Evolutionary conservation across 306 rosid species (phyloP).

Genomic region (Myrica gale): DNA sequence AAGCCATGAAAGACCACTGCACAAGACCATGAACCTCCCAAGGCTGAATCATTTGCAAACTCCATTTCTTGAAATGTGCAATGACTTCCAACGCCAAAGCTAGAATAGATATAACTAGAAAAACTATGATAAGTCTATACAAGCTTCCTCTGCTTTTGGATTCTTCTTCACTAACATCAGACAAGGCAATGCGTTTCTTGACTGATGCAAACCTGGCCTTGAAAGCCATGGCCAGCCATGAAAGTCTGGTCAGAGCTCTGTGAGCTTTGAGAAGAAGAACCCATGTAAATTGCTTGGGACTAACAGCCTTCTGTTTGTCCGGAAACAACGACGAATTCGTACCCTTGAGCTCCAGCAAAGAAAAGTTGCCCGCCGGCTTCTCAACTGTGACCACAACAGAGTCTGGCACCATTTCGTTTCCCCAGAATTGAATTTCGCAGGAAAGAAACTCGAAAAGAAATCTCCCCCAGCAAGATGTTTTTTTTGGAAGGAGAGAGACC

Average conservation of each 20-base stretch:
- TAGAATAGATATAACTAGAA: slow-evolving; percentile 59
- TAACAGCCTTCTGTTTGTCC: slow-evolving; percentile 64
- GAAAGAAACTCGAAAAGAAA: neutral
- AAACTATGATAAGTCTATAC: slow-evolving; percentile 63
- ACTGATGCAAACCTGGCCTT: slow-evolving; percentile 43
- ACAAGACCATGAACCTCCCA: slow-evolving; percentile 75
- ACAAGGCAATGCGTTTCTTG: slow-evolving; percentile 64
- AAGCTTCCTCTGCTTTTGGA: slow-evolving; percentile 58
- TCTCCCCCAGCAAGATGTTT: slow-evolving; percentile 15
- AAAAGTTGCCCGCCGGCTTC: slow-evolving; percentile 44
- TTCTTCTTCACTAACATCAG: slow-evolving; percentile 59
- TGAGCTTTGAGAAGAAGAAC: slow-evolving; percentile 81
- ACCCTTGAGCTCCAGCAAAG: slow-evolving; percentile 47
- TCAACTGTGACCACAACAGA: slow-evolving; percentile 56
- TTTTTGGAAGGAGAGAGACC: slow-evolving; percentile 17
- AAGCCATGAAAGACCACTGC: slow-evolving; percentile 68
- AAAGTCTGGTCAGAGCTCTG: slow-evolving; percentile 55
- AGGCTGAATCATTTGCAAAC: slow-evolving; percentile 63
- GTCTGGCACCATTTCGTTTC: slow-evolving; percentile 61
- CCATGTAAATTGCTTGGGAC: slow-evolving; percentile 81
- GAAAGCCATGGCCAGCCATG: slow-evolving; percentile 63
- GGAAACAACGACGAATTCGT: slow-evolving; percentile 52
- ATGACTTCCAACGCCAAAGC: slow-evolving; percentile 65
- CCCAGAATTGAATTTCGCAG: slow-evolving; percentile 10
- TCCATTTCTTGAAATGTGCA: slow-evolving; percentile 85